Conservation (phyloP, 2,329 filamentous ascomycete genomes). For the Zelopaecilomyces penicillatus region DNA sequence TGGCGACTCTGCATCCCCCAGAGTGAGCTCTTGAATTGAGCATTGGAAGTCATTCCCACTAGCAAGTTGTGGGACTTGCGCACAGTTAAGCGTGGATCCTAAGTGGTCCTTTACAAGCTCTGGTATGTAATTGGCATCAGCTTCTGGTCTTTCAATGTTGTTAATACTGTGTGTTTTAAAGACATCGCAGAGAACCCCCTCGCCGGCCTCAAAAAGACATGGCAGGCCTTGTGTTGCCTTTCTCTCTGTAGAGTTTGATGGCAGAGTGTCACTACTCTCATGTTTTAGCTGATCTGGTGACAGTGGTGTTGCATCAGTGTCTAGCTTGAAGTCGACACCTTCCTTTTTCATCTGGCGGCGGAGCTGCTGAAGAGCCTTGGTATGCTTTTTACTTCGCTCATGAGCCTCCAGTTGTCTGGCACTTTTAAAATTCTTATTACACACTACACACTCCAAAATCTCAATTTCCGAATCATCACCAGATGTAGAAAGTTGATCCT, state of each 20-base stretch:
- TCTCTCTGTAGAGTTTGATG: no score
- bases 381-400: conserved; percentile 93
- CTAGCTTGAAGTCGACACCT: conserved; percentile 52
- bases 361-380: conserved; percentile 75
- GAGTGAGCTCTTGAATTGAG: conserved; percentile 14
- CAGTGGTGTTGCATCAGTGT: conserved; percentile 3
- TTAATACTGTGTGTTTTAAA: no score
- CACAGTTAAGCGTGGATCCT: no score
- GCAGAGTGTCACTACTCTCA: no score
- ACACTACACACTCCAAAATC: conserved; percentile 66
- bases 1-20: conserved; percentile 16
- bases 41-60: conserved; percentile 10
- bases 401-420: conserved; percentile 87
- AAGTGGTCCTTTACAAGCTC: no score
- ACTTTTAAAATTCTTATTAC: conserved; percentile 76
- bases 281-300: neutral
- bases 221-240: no score
- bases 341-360: conserved; percentile 77
- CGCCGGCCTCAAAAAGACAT: no score
- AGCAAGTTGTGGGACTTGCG: neutral
- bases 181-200: no score
- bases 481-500: conserved; percentile 54
- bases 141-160: no score
- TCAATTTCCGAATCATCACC: conserved; percentile 48
- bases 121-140: no score